Evolutionary conservation across 768 basidiomycete species (phyloP), one percentile per base, ranked within the genome.

Genomic region (Mycena metata): DNA sequence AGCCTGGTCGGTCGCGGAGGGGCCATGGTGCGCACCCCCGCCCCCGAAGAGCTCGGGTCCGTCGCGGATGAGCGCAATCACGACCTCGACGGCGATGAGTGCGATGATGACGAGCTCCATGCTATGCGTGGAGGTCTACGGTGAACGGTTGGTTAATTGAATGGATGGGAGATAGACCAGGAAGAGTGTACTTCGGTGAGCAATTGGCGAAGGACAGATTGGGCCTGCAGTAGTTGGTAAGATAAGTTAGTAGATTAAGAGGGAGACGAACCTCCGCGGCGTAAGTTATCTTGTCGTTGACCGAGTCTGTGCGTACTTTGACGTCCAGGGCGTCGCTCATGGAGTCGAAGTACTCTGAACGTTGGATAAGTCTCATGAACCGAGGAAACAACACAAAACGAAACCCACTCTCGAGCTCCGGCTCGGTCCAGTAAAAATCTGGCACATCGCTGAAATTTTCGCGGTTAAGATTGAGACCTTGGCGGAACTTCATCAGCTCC

Each of bases 81-180:
- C 84, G n/a, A 96, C 95, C 78, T 97, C 96, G 13, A 98, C 95
- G 0, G 96, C 94, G 74, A 98, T 98, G 55, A 99, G 90, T 1
- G 89, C 86, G 71, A 98, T 99, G 76, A 98, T 98, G 69, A 98
- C 93, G 6, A 97, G 83, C 80, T 99, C 97, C 93, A 99, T 96
- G 2, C 93, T 90, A 75, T 98, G 95, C 3, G 86, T 88, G 6
- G 93, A 94, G 4, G 95, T 94, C 94, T 97, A 73, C 12, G 56
- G 56, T 12, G 33, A 71, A 60, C 56, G 71, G 68, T 42, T 36
- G n/a, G 33, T 8, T 36, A 59, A 33, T 43, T 39, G 54, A 10
- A 23, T 46, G 33, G 58, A 62, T 26, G 2, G 16, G 35, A 13
- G 5, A 33, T 26, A 33, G 59, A 21, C 72, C 46, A 30, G 30